A percentile compares a stretch with the other conserved stretches of the same genome.
phyloP scores from a whole-genome alignment of 2,329 filamentous ascomycete genomes.

The Aureobasidium leucospermi region DNA sequence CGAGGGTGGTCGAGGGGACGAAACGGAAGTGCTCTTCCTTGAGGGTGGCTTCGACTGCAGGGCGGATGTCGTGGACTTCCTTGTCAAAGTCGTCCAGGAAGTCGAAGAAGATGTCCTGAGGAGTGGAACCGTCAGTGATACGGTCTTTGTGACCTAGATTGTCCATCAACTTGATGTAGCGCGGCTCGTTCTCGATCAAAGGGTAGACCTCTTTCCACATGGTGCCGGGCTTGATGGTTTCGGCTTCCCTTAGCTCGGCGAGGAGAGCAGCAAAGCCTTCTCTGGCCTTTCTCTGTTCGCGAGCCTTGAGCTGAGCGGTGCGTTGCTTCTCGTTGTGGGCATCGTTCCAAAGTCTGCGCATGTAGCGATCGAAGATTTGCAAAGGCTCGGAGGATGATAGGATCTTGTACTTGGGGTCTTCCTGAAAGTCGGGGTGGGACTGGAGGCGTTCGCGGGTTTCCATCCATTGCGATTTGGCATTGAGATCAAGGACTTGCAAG shows the following conservation, averaged over 20 bases:
- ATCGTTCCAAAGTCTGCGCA: conserved; percentile 81
- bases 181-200: conserved; percentile 68
- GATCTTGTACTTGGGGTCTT: conserved; percentile 75
- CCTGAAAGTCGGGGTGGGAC: conserved; percentile 67
- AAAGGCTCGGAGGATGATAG: conserved; percentile 86
- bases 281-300: conserved; percentile 77
- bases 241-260: conserved; percentile 62
- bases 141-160: conserved; percentile 43
- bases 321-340: conserved; percentile 89
- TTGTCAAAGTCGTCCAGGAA: conserved; percentile 88
- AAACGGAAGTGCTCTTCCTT: conserved; percentile 21
- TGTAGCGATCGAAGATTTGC: conserved; percentile 88
- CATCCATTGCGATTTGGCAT: conserved; percentile 91
- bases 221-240: conserved; percentile 79
- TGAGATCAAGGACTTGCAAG: conserved; percentile 71
- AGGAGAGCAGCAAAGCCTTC: conserved; percentile 74
- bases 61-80: conserved; percentile 70
- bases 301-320: conserved; percentile 71
- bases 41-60: conserved; percentile 64
- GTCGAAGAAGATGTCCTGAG: conserved; percentile 94
- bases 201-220: conserved; percentile 83
- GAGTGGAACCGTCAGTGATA: conserved; percentile 57
- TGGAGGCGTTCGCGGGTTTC: conserved; percentile 80
- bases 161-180: conserved; percentile 76
- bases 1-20: conserved; percentile 58